Base-by-base conservation (phyloP, 257 asterid genomes). In the Euphrasia confusa region DNA sequence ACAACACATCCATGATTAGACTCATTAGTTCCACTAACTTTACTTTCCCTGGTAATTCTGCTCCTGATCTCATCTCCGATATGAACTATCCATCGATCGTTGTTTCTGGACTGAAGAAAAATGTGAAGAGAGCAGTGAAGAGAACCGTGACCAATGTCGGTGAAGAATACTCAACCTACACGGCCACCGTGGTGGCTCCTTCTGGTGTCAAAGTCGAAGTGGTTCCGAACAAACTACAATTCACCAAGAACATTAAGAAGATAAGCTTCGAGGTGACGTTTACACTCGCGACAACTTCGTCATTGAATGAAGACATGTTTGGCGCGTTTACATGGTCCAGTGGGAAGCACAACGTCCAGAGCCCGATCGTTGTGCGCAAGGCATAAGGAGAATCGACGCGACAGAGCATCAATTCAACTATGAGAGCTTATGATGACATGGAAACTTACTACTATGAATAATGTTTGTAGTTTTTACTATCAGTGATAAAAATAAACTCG, bases 51-150 rank as follows among this genome's bases (percentile, higher is more conserved):
- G 2, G 83, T 5, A 30, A 24, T 58, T 61, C 84, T 3, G 60
- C 50, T 65, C 5, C 64, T 2, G 86, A 88, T 8, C 17, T 73
- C n/a, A 68, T 88, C 76, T 84, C 98, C 65, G 64, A 77, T 79
- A 82, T 91, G 88, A 91, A 91, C 76, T 88, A 88, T 56, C 98
- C 98, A 9, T 85, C 95, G 13, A 81, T 91, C 64, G 83, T 83
- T 4, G 15, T 88, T 37, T 75, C 88, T 13, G 61, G 67, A 24
- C 60, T 84, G 52, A 71, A 63, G 27, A 69, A 53, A 57, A 54
- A 61, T 7, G 73, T 48, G 21, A 21, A 21, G 24, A 21, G 24
- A 1, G 24, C 24, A 21, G 24, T 82, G 54, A 66, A 24, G 13
- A 75, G 96, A 66, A 84, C 80, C 0, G 84, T 76, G 54, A 88